phyloP scores from a whole-genome alignment of 345 rosid species.

The Viola odorata region DNA sequence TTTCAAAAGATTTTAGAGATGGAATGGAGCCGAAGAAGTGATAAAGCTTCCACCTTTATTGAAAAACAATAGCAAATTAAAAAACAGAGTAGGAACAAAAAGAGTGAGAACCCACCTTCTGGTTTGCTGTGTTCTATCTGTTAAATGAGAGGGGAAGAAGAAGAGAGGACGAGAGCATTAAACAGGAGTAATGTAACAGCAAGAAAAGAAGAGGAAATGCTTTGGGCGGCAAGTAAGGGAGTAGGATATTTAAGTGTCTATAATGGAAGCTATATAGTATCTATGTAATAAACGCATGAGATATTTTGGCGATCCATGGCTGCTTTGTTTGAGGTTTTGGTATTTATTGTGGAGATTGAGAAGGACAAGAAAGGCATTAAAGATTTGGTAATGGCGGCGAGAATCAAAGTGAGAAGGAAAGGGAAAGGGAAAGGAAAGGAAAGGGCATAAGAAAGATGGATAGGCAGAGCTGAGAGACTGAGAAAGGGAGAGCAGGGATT shows the following conservation, averaged over 20 bases:
- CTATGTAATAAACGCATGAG: no score
- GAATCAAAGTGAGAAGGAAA: slow-evolving; percentile 1
- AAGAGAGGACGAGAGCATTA: slow-evolving; percentile 1
- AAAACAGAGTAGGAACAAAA: not conserved
- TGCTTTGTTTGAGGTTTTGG: not conserved
- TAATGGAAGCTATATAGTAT: no score
- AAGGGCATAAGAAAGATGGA: slow-evolving; percentile 6
- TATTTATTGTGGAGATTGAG: not conserved
- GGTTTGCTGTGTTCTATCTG: not conserved
- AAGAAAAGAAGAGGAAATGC: not conserved
- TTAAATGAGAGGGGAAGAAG: not conserved
- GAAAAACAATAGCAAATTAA: not conserved
- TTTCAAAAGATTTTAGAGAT: not conserved
- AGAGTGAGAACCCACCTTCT: not conserved
- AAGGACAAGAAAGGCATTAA: slow-evolving; percentile 6
- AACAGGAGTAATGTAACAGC: not conserved
- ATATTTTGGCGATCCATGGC: no score
- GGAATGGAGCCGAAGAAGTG: not conserved
- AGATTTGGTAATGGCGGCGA: slow-evolving; percentile 23
- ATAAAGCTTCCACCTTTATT: not conserved
- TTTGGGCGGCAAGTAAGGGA: not conserved
- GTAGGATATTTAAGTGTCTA: no score
- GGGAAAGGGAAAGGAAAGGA: slow-evolving; percentile 3
- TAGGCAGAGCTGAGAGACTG: slow-evolving; percentile 2
- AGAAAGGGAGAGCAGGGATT: slow-evolving; percentile 1